Base-by-base conservation (phyloP, 306 rosid genomes). In the Malus orientalis region DNA sequence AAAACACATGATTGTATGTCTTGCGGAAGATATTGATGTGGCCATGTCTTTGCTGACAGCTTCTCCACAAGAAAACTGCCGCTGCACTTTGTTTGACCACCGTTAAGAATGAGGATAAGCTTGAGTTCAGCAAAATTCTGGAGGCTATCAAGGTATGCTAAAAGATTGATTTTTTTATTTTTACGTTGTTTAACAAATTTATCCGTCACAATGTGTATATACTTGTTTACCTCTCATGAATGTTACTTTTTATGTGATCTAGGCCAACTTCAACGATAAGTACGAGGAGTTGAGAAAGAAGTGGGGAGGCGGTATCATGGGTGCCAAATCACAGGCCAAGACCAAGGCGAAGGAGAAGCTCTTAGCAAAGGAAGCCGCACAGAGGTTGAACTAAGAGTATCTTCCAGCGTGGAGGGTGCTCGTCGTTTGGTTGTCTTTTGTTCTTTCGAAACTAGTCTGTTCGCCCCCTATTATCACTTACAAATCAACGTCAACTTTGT, bases 261-360 rank as follows among this genome's bases (percentile, higher is more conserved):
- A 91, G 97, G 97, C 97, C 1, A 91, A 91, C 84, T 91, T 91
- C 86, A 91, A 89, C 3, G 95, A 89, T 75, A 92, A 88, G 82
- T 88, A 62, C 5, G 96, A 89, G 0, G 97, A 92, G 79, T 81
- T 85, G 84, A 77, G 91, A 69, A 92, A 88, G 93, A 89, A 88
- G 80, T 92, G 96, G 96, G 97, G 96, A 13, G 97, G 96, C 25
- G 97, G 97, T 8, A 84, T 92, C 78, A 92, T 92, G 96, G 97
- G 97, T 12, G 85, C 96, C 78, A 92, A 92, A 75, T 92, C 95
- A 32, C 91, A 88, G 80, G 97, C 97, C 71, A 89, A 65, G 74
- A 89, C 93, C 69, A 88, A 74, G 87, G 96, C 96, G 0, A 89
- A 88, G 76, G 96, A 89, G 74, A 88, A 40, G 66, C 71, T 91